These are phyloP conservation scores for Lanmaoa rubissima DNA, from an alignment of 768 basidiomycete species.

Conservation along the genomic window DNA sequence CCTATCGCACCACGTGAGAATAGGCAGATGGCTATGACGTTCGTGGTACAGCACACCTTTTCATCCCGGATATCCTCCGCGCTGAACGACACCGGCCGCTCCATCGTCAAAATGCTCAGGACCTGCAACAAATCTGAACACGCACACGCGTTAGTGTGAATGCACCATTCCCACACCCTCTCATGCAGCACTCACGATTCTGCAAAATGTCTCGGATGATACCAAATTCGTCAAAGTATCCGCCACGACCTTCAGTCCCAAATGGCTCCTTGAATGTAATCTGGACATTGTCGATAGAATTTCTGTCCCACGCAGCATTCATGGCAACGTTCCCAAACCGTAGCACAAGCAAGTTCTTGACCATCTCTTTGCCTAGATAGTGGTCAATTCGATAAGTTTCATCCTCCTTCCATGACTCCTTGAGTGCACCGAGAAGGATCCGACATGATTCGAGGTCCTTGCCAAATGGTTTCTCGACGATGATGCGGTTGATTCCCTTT, in stretches of 20 bases:
- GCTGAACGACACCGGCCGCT: conserved; percentile 95
- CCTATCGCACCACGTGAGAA: conserved; percentile 46
- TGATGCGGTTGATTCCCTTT: conserved; percentile 82
- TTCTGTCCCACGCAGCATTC: conserved; percentile 91
- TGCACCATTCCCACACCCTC: conserved; percentile 6
- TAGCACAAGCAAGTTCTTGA: conserved; percentile 95
- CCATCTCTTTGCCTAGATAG: conserved; percentile 99
- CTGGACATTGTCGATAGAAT: conserved; percentile 94
- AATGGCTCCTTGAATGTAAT: conserved; percentile 99
- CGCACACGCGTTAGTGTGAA: conserved; percentile 17
- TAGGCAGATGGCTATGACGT: not conserved
- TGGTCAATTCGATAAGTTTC: conserved; percentile 99
- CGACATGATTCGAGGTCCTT: conserved; percentile 88
- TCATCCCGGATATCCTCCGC: conserved; percentile 98
- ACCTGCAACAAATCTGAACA: conserved; percentile 87
- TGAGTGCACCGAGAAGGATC: conserved; percentile 73
- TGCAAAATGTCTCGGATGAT: conserved; percentile 97
- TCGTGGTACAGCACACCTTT: conserved; percentile 57
- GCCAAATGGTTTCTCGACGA: conserved; percentile 98
- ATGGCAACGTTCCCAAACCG: conserved; percentile 94
- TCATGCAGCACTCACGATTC: conserved; percentile 72
- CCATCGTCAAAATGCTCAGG: conserved; percentile 94
- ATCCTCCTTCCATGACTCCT: conserved; percentile 89
- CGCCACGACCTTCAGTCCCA: conserved; percentile 99
- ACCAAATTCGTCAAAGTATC: conserved; percentile 99